Evolutionary conservation across 345 rosid genomes (phyloP).

Genomic region (Rhizophora apiculata): DNA sequence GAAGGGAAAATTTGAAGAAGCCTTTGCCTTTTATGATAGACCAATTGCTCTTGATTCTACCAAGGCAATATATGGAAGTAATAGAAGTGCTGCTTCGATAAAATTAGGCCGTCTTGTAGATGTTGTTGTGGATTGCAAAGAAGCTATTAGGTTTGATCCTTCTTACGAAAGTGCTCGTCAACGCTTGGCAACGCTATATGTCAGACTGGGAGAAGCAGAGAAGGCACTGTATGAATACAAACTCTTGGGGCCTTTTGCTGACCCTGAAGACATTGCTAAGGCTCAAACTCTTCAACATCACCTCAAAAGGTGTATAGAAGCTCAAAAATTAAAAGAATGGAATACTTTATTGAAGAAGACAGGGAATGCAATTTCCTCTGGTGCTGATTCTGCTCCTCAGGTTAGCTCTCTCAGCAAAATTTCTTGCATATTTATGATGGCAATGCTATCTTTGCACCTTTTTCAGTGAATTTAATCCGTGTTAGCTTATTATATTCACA

Average conservation of each 20-base stretch:
- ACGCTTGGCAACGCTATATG: constrained; percentile 57
- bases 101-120: constrained; percentile 70
- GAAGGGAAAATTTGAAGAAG: constrained; percentile 68
- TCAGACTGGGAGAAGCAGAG: constrained; percentile 64
- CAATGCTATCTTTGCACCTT: not conserved
- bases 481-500: not conserved
- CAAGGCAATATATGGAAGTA: constrained; percentile 68
- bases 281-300: constrained; percentile 42
- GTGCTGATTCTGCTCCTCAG: constrained; percentile 62
- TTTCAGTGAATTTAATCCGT: not conserved
- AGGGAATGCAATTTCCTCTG: constrained; percentile 39
- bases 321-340: constrained; percentile 53
- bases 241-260: constrained; percentile 31
- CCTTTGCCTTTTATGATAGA: constrained; percentile 65
- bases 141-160: constrained; percentile 67
- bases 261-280: constrained; percentile 39
- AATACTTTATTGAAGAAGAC: constrained; percentile 44
- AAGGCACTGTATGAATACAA: constrained; percentile 55
- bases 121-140: constrained; percentile 66
- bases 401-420: constrained; percentile 23
- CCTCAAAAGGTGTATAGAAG: constrained; percentile 36
- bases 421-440: not conserved
- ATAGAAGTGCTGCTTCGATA: constrained; percentile 76
- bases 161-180: constrained; percentile 61
- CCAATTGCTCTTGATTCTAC: constrained; percentile 65